Conservation (phyloP, 495 filamentous ascomycete genomes). For the Thermothielavioides terrestris region DNA sequence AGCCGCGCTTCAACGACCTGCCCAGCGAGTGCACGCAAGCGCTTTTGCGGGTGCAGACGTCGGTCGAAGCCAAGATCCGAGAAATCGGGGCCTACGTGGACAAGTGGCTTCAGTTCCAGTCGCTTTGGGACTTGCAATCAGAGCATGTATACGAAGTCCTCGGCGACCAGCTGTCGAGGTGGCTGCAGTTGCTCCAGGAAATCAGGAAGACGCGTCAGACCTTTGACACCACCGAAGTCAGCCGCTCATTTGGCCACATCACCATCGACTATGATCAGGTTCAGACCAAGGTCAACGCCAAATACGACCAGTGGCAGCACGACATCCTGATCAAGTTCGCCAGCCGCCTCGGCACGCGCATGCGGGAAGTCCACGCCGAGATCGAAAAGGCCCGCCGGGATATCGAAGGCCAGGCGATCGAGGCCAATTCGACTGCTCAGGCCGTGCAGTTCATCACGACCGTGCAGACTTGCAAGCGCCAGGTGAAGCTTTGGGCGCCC, state of each 20-base stretch:
- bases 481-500: slow-evolving; percentile 85
- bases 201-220: slow-evolving; percentile 87
- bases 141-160: slow-evolving; percentile 88
- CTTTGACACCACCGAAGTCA: slow-evolving; percentile 92
- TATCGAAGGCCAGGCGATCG: slow-evolving; percentile 80
- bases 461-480: slow-evolving; percentile 89
- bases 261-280: slow-evolving; percentile 97
- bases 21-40: slow-evolving; percentile 68
- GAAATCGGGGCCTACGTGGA: slow-evolving; percentile 78
- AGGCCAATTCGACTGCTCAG: slow-evolving; percentile 87
- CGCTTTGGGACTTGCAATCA: slow-evolving; percentile 92
- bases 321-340: slow-evolving; percentile 93
- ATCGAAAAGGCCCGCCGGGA: slow-evolving; percentile 81
- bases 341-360: slow-evolving; percentile 73
- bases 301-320: slow-evolving; percentile 99
- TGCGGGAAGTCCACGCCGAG: slow-evolving; percentile 81
- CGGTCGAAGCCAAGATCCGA: slow-evolving; percentile 67
- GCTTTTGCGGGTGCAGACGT: slow-evolving; percentile 67
- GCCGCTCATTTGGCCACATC: slow-evolving; percentile 82
- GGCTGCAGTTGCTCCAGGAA: slow-evolving; percentile 90
- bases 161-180: slow-evolving; percentile 82
- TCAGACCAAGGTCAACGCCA: slow-evolving; percentile 93
- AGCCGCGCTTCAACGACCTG: slow-evolving; percentile 77
- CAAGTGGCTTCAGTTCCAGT: slow-evolving; percentile 98
- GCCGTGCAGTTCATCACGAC: slow-evolving; percentile 97